phyloP scores from a whole-genome alignment of 2,329 filamentous ascomycete genomes.

The Ascocoryne sarcoides region DNA sequence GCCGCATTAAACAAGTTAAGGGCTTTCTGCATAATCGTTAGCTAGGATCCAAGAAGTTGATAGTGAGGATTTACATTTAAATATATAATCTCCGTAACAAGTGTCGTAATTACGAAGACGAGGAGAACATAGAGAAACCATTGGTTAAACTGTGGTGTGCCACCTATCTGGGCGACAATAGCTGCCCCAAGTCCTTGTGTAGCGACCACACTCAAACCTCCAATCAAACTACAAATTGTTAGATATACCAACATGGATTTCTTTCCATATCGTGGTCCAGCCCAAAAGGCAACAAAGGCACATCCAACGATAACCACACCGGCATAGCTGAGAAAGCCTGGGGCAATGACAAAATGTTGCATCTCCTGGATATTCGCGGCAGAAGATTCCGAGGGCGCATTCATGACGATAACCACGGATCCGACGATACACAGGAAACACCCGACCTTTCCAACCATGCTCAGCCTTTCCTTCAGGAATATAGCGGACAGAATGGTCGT shows the following conservation, averaged over 20 bases:
- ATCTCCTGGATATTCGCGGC: constrained; percentile 86
- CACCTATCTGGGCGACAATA: constrained; percentile 76
- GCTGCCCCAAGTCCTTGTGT: constrained; percentile 90
- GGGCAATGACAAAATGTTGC: constrained; percentile 76
- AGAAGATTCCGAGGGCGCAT: constrained; percentile 78
- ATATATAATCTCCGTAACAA: constrained; percentile 90
- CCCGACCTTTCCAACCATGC: constrained; percentile 90
- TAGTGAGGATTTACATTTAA: constrained; percentile 64
- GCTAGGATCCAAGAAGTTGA: neutral
- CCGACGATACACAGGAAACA: constrained; percentile 94
- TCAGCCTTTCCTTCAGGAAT: constrained; percentile 90
- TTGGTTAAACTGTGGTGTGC: constrained; percentile 84
- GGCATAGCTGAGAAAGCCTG: constrained; percentile 77
- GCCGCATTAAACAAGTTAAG: constrained; percentile 95
- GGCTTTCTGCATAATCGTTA: constrained; percentile 64
- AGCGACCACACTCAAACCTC: constrained; percentile 86
- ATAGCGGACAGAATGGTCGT: constrained; percentile 86
- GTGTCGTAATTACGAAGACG: constrained; percentile 80
- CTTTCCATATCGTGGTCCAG: constrained; percentile 82
- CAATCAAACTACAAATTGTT: constrained; percentile 90
- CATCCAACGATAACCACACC: constrained; percentile 74
- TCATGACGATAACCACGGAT: constrained; percentile 87
- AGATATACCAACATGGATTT: constrained; percentile 98
- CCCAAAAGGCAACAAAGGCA: constrained; percentile 65
- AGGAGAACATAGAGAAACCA: constrained; percentile 94